Evolutionary conservation across 2,329 filamentous ascomycete species (phyloP).

Genomic region (Neonectria faginata): DNA sequence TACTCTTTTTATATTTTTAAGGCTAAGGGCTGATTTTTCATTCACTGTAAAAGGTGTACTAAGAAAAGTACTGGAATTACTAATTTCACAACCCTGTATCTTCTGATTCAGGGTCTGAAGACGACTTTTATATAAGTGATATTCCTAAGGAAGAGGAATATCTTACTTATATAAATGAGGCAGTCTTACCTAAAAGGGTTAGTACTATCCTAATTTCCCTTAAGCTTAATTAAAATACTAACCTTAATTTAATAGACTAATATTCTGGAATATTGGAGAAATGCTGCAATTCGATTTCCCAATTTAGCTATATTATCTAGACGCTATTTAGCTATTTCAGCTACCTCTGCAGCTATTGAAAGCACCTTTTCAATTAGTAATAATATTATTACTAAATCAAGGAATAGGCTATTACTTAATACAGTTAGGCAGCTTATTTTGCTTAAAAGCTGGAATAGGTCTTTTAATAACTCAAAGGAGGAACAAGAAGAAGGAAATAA

Average conservation of each 20-base stretch:
- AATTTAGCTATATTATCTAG: neutral
- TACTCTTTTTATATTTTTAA: too few relatives aligned
- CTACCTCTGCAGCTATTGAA: neutral
- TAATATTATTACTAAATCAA: neutral
- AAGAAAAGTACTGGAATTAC: too few relatives aligned
- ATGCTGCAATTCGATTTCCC: neutral
- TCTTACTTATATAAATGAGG: conserved; percentile 2
- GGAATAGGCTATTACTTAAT: neutral
- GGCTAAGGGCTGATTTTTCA: too few relatives aligned
- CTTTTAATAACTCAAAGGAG: neutral
- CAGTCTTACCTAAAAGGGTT: neutral
- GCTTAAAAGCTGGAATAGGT: neutral
- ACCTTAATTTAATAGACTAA: neutral
- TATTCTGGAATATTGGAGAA: neutral
- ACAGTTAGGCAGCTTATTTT: neutral
- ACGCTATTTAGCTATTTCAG: neutral
- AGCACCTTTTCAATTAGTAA: neutral
- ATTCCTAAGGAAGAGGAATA: conserved; percentile 1
- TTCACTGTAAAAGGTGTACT: too few relatives aligned
- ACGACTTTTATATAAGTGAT: conserved; percentile 9
- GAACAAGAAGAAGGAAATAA: too few relatives aligned
- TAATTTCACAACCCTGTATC: too few relatives aligned
- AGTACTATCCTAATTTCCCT: neutral
- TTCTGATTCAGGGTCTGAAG: neutral
- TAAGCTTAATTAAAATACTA: conserved; percentile 1